Evolutionary conservation across 495 filamentous ascomycete genomes (phyloP).

Genomic region (Penicillium angulare): DNA sequence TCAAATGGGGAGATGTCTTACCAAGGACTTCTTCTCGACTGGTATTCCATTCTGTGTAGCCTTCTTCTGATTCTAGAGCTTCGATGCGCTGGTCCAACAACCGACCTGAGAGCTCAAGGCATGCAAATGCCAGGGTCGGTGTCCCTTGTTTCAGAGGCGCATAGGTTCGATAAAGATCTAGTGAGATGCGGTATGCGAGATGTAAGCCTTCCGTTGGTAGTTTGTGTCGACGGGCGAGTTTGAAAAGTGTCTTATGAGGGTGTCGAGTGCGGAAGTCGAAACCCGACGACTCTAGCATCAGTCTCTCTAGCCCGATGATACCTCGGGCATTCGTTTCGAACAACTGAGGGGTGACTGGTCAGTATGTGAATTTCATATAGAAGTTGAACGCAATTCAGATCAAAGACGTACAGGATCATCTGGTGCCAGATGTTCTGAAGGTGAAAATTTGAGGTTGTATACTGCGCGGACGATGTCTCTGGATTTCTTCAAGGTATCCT

Average conservation of each 20-base stretch:
- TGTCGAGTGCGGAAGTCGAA: constrained; percentile 95
- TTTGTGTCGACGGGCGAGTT: constrained; percentile 59
- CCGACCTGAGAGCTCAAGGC: constrained; percentile 74
- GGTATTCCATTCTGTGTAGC: constrained; percentile 58
- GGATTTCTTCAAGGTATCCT: constrained; percentile 97
- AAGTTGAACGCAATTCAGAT: no score
- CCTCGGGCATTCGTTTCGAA: constrained; percentile 74
- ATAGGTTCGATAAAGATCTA: constrained; percentile 91
- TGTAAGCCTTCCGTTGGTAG: constrained; percentile 52
- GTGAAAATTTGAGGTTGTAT: constrained; percentile 74
- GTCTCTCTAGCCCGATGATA: constrained; percentile 83
- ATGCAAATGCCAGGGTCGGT: constrained; percentile 74
- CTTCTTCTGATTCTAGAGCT: constrained; percentile 40
- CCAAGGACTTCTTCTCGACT: constrained; percentile 69
- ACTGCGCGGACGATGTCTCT: constrained; percentile 87
- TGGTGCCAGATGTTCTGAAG: constrained; percentile 71
- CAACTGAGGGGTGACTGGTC: no score
- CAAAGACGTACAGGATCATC: constrained; percentile 67
- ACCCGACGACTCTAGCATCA: constrained; percentile 88
- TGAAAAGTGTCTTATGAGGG: constrained; percentile 78
- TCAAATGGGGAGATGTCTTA: constrained; percentile 19
- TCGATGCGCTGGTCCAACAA: constrained; percentile 53
- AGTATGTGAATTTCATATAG: no score
- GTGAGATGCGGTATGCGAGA: constrained; percentile 73
- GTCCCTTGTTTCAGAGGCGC: constrained; percentile 85